A percentile compares a stretch with the other conserved stretches of the same genome.
These are phyloP conservation scores for Xylogone sp. DNA, from an alignment of 2,329 filamentous ascomycete species.

Conservation along the genomic window DNA sequence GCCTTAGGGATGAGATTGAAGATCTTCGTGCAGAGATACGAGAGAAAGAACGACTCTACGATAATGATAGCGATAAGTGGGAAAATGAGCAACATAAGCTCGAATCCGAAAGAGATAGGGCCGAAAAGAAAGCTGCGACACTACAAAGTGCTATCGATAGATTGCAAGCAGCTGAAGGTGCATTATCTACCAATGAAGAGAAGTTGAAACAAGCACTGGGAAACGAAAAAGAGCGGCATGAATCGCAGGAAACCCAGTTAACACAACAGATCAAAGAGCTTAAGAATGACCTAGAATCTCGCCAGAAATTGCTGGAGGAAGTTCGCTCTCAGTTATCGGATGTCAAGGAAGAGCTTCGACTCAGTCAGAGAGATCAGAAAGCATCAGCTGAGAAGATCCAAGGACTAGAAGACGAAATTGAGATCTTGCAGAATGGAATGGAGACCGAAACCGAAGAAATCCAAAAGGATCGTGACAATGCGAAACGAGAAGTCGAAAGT, in stretches of 20 bases:
- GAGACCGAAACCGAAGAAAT: slow-evolving; percentile 60
- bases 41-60: slow-evolving; percentile 68
- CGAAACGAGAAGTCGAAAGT: slow-evolving; percentile 36
- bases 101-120: slow-evolving; percentile 60
- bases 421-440: slow-evolving; percentile 58
- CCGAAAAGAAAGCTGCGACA: slow-evolving; percentile 63
- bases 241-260: slow-evolving; percentile 66
- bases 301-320: slow-evolving; percentile 61
- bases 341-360: slow-evolving; percentile 66
- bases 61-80: slow-evolving; percentile 70
- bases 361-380: slow-evolving; percentile 60
- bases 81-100: slow-evolving; percentile 62
- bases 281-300: slow-evolving; percentile 65
- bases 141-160: slow-evolving; percentile 69
- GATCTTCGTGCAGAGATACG: slow-evolving; percentile 49
- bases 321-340: slow-evolving; percentile 62
- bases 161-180: slow-evolving; percentile 64
- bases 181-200: slow-evolving; percentile 62
- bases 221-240: slow-evolving; percentile 68
- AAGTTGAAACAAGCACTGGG: slow-evolving; percentile 65
- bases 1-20: slow-evolving; percentile 46
- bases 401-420: slow-evolving; percentile 71
- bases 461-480: slow-evolving; percentile 41
- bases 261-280: slow-evolving; percentile 72
- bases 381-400: slow-evolving; percentile 62